These are phyloP conservation scores for Amanita brunnescens DNA, from an alignment of 768 basidiomycete species.

Conservation along the genomic window DNA sequence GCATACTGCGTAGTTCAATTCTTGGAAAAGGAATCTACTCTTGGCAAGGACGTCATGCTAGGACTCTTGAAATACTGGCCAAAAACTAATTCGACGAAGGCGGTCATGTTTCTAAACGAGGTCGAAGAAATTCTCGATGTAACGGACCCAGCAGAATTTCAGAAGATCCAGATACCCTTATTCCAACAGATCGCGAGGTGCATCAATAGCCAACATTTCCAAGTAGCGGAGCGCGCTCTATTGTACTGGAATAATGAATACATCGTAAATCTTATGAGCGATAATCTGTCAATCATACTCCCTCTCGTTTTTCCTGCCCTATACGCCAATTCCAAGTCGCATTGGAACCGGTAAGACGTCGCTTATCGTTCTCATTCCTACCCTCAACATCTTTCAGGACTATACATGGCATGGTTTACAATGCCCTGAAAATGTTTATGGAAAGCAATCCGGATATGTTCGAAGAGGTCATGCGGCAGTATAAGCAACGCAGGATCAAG, in stretches of 20 bases:
- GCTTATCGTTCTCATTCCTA: background rate
- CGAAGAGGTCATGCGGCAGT: slow-evolving; percentile 87
- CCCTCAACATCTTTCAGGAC: slow-evolving; percentile 44
- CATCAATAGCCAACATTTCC: slow-evolving; percentile 99
- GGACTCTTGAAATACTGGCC: slow-evolving; percentile 98
- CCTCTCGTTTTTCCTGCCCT: slow-evolving; percentile 97
- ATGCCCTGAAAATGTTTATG: slow-evolving; percentile 97
- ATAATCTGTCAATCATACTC: slow-evolving; percentile 80
- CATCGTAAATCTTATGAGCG: slow-evolving; percentile 98
- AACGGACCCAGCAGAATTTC: slow-evolving; percentile 92
- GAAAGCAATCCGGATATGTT: slow-evolving; percentile 97
- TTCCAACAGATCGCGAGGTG: slow-evolving; percentile 94
- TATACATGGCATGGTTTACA: slow-evolving; percentile 99
- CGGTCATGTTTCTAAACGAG: slow-evolving; percentile 99
- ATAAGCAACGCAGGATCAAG: slow-evolving; percentile 82
- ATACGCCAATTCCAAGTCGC: slow-evolving; percentile 91
- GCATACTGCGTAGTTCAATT: slow-evolving; percentile 99
- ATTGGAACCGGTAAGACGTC: slow-evolving; percentile 88
- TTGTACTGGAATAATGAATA: slow-evolving; percentile 99
- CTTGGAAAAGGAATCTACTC: slow-evolving; percentile 86
- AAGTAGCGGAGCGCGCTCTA: slow-evolving; percentile 94
- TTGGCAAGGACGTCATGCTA: slow-evolving; percentile 93
- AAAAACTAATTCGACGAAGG: slow-evolving; percentile 98
- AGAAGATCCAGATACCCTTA: slow-evolving; percentile 86
- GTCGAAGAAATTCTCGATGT: slow-evolving; percentile 99